Evolutionary conservation across 345 rosid species (phyloP), one percentile per base, ranked within the genome.

Genomic region (Schrenkiella parvula): DNA sequence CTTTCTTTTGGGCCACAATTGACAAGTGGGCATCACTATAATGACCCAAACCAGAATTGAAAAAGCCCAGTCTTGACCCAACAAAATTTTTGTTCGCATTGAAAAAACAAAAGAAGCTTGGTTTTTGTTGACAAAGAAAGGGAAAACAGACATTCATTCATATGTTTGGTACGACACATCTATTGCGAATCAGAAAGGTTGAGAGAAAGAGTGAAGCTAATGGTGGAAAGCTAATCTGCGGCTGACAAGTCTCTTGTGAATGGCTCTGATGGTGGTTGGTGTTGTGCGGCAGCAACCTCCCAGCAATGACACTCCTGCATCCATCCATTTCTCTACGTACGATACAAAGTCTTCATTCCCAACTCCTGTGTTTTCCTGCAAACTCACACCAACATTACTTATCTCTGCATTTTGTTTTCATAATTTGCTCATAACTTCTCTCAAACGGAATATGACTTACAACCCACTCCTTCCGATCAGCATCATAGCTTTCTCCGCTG

Each of bases 231-330:
- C n/a, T n/a, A n/a, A n/a, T 82, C 82, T 87, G 14, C 58, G 72
- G 59, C 21, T 50, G 53, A 77, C 41, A 51, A 89, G 82, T 15
- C 76, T 79, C 64, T 48, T 64, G 79, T 77, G 80, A 44, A 87
- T 86, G 75, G 80, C 89, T 79, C 78, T 82, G 80, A 87, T 87
- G 29, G 89, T 87, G 55, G 79, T 28, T 23, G 96, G 93, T 50
- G 91, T 87, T 12, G 91, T 89, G 65, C 89, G 75, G 75, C 89
- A 86, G 68, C 89, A 85, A 46, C 93, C 93, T 53, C 91, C 93
- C 2, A 87, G 77, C 11, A 89, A 84, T 29, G 88, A 88, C 73
- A 88, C 91, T 42, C 93, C 93, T 11, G 35, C 73, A 72, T 88
- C 86, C 1, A 82, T 80, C 96, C 96, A 90, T 68, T 72, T 86